Base-by-base conservation (phyloP, 768 basidiomycete species). In the Auricularia auricula-judae region DNA sequence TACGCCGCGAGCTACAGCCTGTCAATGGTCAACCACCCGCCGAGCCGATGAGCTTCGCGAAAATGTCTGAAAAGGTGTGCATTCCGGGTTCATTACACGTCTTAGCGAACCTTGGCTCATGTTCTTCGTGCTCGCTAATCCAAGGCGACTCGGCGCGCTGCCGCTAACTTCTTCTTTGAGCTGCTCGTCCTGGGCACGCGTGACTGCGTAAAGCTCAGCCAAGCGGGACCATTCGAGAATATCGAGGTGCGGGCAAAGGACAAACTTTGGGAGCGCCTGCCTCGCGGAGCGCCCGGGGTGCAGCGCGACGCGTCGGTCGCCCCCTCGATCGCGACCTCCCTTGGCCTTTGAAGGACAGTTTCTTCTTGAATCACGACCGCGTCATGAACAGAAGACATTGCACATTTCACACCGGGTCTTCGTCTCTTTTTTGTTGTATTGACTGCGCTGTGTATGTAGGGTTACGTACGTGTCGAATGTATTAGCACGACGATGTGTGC, bases 91-190 rank as follows among this genome's bases (percentile, higher is more conserved):
- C 33, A 63, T 59, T 43, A 34, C 18, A 12, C 21, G 42, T 59
- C 44, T 44, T 62, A n/a, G 36, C 60, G 39, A 33, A 16, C 18
- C 33, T 59, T 33, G 63, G 12, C 43, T 29, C 11, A 33, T 36
- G 4, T 54, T 34, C 23, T 5, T 18, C 47, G 43, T 64, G 16
- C 10, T 47, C 11, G 56, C 47, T 3, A 64, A 8, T n/a, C 53
- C 1, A 69, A 95, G 91, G 89, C 93, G 12, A 89, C 92, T 10
- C 87, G 91, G 59, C 86, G 93, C 51, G 97, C 94, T 12, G 93
- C 96, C 1, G 86, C 96, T 1, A 87, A 93, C 1, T 98, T 99
- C 80, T 99, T 99, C 81, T 99, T 99, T 72, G 97, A 99, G 74
- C 76, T 98, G 39, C 86, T 99, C 35, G 93, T 98, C 1, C 84